Percentiles rank a stretch among this genome's conserved stretches.
Evolutionary conservation across 2,329 filamentous ascomycete species (phyloP).

Genomic region (Pseudogymnoascus verrucosus): DNA sequence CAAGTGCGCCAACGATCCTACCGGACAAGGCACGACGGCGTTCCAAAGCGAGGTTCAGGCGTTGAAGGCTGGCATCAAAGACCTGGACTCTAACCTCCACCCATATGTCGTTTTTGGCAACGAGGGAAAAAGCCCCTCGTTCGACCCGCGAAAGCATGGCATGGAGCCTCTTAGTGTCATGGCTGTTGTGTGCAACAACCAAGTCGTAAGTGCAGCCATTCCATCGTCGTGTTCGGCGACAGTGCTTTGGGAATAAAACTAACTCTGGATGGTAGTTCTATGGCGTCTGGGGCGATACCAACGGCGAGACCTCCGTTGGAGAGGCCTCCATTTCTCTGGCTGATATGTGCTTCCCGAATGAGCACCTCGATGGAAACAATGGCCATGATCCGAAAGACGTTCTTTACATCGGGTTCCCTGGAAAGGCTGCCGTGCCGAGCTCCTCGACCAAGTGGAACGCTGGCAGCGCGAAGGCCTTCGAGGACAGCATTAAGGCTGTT

Average conservation of each 20-base stretch:
- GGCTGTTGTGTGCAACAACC: slow-evolving; percentile 11
- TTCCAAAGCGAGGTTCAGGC: background rate
- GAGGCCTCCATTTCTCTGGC: slow-evolving; percentile 10
- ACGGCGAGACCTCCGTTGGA: slow-evolving; percentile 4
- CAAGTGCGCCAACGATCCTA: background rate
- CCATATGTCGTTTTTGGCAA: slow-evolving; percentile 25
- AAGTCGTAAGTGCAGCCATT: background rate
- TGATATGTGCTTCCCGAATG: background rate
- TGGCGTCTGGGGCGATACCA: slow-evolving; percentile 9
- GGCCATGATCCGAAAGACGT: slow-evolving; percentile 1
- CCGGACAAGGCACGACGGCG: background rate
- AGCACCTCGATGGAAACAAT: background rate
- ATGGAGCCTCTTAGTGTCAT: slow-evolving; percentile 8
- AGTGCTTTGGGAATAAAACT: background rate
- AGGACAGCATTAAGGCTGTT: background rate
- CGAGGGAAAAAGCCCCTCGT: slow-evolving; percentile 6
- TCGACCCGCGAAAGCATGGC: background rate
- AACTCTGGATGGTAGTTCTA: slow-evolving; percentile 1
- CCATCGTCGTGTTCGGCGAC: background rate
- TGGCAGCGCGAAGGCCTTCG: background rate
- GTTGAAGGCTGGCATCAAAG: slow-evolving; percentile 11
- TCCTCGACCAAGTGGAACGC: background rate
- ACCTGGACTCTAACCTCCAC: slow-evolving; percentile 22
- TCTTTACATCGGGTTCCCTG: slow-evolving; percentile 9
- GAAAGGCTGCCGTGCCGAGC: background rate